These are phyloP conservation scores for Mytilinidion resinicola DNA, from an alignment of 495 filamentous ascomycete genomes.

Conservation along the genomic window DNA sequence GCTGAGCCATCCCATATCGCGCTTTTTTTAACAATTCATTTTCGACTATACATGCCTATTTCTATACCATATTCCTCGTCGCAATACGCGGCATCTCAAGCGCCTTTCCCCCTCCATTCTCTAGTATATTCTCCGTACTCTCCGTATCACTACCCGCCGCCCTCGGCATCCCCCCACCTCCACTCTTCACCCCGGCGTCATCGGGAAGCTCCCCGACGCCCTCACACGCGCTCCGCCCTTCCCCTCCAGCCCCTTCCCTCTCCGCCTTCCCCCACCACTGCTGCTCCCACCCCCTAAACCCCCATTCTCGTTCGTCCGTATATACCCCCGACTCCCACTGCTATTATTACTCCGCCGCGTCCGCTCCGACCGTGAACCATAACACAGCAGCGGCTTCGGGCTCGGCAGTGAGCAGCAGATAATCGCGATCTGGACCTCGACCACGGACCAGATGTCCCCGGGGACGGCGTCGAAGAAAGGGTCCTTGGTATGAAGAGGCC, in stretches of 20 bases:
- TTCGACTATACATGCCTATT: too few species aligned
- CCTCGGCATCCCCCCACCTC: background rate
- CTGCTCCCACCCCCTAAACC: background rate
- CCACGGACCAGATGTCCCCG: slow-evolving; percentile 40
- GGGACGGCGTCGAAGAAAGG: slow-evolving; percentile 29
- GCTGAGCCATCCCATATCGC: too few species aligned
- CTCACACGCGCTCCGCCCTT: background rate
- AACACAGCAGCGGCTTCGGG: slow-evolving; percentile 16
- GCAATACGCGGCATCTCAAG: too few species aligned
- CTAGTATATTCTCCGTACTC: background rate
- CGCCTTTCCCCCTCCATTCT: too few species aligned
- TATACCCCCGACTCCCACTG: background rate
- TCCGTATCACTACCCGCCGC: background rate
- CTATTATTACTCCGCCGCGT: background rate
- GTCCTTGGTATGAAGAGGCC: background rate
- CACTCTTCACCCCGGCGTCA: background rate
- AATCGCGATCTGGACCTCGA: slow-evolving; percentile 41
- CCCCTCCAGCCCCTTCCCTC: background rate
- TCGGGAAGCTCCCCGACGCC: background rate
- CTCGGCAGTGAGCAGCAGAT: slow-evolving; percentile 39
- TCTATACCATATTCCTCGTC: too few species aligned
- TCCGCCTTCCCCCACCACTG: background rate
- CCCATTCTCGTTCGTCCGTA: background rate
- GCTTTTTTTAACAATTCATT: too few species aligned
- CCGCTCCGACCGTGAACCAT: background rate